A percentile compares a stretch with the other conserved stretches of the same genome.
Evolutionary conservation across 1,139 yeast species (phyloP).

Genomic region (Zygosaccharomyces pseudobailii): DNA sequence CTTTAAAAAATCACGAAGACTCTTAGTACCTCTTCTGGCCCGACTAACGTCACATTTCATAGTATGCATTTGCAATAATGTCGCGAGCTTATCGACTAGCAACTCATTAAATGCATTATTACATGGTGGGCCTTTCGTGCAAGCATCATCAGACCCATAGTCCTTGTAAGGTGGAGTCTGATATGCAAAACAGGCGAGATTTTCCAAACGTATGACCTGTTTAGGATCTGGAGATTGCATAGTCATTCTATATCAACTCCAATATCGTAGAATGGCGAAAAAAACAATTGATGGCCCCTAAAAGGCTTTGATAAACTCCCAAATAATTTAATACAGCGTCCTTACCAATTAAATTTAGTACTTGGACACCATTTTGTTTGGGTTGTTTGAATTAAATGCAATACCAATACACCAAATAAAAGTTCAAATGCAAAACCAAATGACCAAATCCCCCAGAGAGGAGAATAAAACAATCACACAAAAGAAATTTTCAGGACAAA

Average conservation of each 20-base stretch:
- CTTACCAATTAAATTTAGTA: background rate
- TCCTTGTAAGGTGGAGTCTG: slow-evolving; percentile 26
- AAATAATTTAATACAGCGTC: background rate
- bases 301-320: background rate
- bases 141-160: slow-evolving; percentile 3
- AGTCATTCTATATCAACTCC: background rate
- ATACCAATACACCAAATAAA: background rate
- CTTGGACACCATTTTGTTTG: slow-evolving; percentile 1
- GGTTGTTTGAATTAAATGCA: background rate
- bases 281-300: background rate
- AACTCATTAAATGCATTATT: slow-evolving; percentile 2
- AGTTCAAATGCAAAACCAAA: background rate
- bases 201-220: background rate
- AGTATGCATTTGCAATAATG: slow-evolving; percentile 7
- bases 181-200: slow-evolving; percentile 12
- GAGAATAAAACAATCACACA: no score
- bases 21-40: slow-evolving; percentile 4
- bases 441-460: background rate
- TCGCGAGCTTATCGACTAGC: slow-evolving; percentile 7
- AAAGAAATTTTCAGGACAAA: no score
- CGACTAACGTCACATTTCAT: slow-evolving; percentile 1
- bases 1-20: slow-evolving; percentile 18
- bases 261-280: background rate
- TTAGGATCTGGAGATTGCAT: background rate
- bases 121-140: slow-evolving; percentile 6